phyloP scores from a whole-genome alignment of 1,284 basidiomycete genomes.

The Erythrobasidium hasegawianum region DNA sequence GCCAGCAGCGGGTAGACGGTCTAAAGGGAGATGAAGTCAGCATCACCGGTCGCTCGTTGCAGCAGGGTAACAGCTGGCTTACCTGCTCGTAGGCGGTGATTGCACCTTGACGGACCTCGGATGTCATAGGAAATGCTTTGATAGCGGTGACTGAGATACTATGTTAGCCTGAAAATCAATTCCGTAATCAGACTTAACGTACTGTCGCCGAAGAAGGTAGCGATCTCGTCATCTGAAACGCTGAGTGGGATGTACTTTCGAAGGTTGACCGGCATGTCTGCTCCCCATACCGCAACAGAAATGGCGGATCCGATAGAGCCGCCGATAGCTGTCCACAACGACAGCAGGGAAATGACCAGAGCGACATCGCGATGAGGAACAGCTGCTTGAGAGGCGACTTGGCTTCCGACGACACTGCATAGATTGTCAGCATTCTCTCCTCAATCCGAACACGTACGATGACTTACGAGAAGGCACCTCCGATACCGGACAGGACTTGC shows the following conservation, averaged over 20 bases:
- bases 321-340: constrained; percentile 43
- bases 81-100: constrained; percentile 36
- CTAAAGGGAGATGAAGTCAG: too few relatives aligned
- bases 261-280: constrained; percentile 32
- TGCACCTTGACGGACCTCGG: constrained; percentile 33
- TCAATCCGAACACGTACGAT: background rate
- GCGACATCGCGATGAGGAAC: constrained; percentile 47
- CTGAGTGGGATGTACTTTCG: constrained; percentile 33
- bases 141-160: constrained; percentile 29
- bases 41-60: too few relatives aligned
- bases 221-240: constrained; percentile 34
- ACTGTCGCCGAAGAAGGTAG: constrained; percentile 35
- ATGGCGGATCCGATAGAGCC: constrained; percentile 40
- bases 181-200: too few relatives aligned
- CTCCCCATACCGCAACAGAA: constrained; percentile 41
- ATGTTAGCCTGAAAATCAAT: too few relatives aligned
- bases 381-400: constrained; percentile 45
- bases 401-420: constrained; percentile 34
- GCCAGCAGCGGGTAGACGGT: constrained; percentile 34
- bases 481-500: constrained; percentile 5
- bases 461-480: constrained; percentile 12
- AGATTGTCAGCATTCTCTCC: background rate
- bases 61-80: too few relatives aligned
- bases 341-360: constrained; percentile 42
- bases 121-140: constrained; percentile 35